A percentile compares a stretch with the other conserved stretches of the same genome.
Evolutionary conservation across 768 basidiomycete species (phyloP).

Genomic region (Trametes maxima): DNA sequence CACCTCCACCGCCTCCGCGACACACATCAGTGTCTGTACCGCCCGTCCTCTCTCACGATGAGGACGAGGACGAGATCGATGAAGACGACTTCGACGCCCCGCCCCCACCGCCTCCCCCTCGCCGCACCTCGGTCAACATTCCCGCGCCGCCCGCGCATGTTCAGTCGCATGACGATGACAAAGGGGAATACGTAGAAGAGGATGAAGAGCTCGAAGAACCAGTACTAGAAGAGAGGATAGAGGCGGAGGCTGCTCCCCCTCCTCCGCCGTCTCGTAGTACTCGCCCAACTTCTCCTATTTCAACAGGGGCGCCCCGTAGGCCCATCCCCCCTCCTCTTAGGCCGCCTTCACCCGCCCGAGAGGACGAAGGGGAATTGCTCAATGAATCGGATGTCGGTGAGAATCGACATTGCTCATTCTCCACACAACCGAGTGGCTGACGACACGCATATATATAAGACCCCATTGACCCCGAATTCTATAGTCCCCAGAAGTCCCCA

Average conservation of each 20-base stretch:
- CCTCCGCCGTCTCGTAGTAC: slow-evolving; percentile 17
- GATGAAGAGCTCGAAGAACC: background rate
- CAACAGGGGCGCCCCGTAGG: slow-evolving; percentile 25
- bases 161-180: slow-evolving; percentile 1
- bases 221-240: background rate
- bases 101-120: slow-evolving; percentile 18
- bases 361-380: slow-evolving; percentile 36
- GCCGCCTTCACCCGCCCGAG: slow-evolving; percentile 19
- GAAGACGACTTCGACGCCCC: slow-evolving; percentile 5
- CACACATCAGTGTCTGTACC: slow-evolving; percentile 10
- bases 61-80: slow-evolving; percentile 9
- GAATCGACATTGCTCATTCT: slow-evolving; percentile 23
- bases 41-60: background rate
- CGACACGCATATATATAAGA: slow-evolving; percentile 42
- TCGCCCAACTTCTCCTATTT: slow-evolving; percentile 22
- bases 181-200: slow-evolving; percentile 2
- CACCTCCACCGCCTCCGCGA: slow-evolving; percentile 20
- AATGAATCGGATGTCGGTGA: slow-evolving; percentile 67
- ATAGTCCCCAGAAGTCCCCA: slow-evolving; percentile 47
- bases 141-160: slow-evolving; percentile 10
- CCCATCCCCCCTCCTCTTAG: slow-evolving; percentile 24
- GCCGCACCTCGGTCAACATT: slow-evolving; percentile 5
- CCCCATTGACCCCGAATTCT: slow-evolving; percentile 69
- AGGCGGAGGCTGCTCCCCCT: slow-evolving; percentile 1
- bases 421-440: background rate